Evolutionary conservation across 2,329 filamentous ascomycete species (phyloP), one percentile per base, ranked within the genome.

Genomic region (Cladophialophora psammophila): DNA sequence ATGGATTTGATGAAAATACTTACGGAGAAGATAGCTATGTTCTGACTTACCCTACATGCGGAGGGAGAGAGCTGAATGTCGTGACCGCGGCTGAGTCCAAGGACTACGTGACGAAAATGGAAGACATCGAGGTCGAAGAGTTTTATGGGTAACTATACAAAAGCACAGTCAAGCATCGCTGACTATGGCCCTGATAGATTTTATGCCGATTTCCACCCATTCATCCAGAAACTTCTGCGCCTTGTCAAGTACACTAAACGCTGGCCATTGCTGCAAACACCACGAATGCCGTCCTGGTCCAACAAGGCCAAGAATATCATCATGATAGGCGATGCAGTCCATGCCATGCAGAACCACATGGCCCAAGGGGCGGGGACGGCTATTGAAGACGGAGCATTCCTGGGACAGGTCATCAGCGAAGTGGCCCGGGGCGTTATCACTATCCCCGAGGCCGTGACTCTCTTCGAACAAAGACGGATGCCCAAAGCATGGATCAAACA

Each of bases 251-350:
- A 60, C 18, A 60, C 58, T 26, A 60, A 60, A 36, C 76, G 79
- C 45, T 82, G 80, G 81, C 80, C 80, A 9, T 72, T 82, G 10
- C 73, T 82, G 59, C 77, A 81, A 38, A 81, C 79, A 6, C 79
- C 78, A 0, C 79, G 79, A 7, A 68, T 81, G 57, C 66, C 76
- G 7, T 75, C 75, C 0, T 83, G 79, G 80, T 80, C 77, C 2
- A 80, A 76, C 38, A 69, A 75, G 0, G 70, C 75, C 52, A 79
- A 77, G 71, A 82, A 80, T 54, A 74, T 82, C 3, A 78, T 81
- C 1, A 69, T 83, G 32, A 78, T 81, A 66, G 80, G 80, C 12
- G 62, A 68, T 64, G 65, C 60, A 9, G 26, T 45, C 13, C 79
- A 80, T 63, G 78, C 81, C 68, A 79, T 81, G 80, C 74, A 77